Conservation (phyloP, 2,329 filamentous ascomycete species). For the Aspergillus sp. region DNA sequence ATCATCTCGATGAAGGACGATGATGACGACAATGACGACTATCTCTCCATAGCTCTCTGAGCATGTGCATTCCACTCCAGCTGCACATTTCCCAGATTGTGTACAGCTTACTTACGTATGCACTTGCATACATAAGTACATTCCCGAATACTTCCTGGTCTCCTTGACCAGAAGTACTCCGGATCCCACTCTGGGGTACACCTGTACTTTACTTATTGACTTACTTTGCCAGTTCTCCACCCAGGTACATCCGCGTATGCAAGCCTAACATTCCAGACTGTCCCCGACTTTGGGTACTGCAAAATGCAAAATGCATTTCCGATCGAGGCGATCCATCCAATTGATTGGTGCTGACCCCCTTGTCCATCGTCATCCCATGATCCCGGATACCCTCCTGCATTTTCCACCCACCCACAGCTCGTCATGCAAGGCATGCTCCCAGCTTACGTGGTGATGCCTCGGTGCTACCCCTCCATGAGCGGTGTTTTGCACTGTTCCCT, state of each 20-base stretch:
- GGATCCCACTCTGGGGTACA: neutral
- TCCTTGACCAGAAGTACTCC: neutral
- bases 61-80: neutral
- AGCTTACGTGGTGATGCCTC: slow-evolving; percentile 5
- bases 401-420: slow-evolving; percentile 16
- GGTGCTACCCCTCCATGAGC: neutral
- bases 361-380: slow-evolving; percentile 12
- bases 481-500: neutral
- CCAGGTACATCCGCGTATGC: slow-evolving; percentile 3
- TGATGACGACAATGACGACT: neutral
- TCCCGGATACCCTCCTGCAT: slow-evolving; percentile 20
- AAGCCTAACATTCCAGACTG: slow-evolving; percentile 12
- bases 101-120: neutral
- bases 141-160: neutral
- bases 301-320: neutral
- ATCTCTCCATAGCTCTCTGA: slow-evolving; percentile 6
- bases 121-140: neutral
- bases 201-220: neutral
- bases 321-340: slow-evolving; percentile 6
- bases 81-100: neutral
- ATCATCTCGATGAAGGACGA: neutral
- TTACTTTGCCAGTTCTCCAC: neutral
- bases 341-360: slow-evolving; percentile 12
- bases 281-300: neutral
- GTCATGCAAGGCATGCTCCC: slow-evolving; percentile 17